These are phyloP conservation scores for Thinopyrum elongatum DNA, from an alignment of 176 grass and related monocot genomes.

Conservation along the genomic window DNA sequence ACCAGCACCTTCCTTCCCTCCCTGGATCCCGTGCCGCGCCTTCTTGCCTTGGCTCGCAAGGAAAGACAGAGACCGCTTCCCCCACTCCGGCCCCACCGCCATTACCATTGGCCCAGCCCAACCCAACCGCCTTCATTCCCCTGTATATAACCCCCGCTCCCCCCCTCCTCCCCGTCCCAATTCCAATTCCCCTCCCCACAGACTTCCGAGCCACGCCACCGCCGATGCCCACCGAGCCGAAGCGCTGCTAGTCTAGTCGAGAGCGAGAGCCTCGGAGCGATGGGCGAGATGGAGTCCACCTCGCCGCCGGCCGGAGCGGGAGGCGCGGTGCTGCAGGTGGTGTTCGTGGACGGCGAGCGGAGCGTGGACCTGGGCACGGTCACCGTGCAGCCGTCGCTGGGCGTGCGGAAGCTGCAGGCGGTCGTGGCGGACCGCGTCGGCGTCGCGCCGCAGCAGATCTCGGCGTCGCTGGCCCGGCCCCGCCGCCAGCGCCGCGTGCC, in stretches of 20 bases:
- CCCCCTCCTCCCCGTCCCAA: neutral
- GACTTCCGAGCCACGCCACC: neutral
- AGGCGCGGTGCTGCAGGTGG: constrained; percentile 38
- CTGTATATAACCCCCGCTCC: neutral
- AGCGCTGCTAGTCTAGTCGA: neutral
- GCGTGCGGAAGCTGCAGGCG: constrained; percentile 48
- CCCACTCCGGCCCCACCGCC: neutral
- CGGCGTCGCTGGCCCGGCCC: constrained; percentile 43
- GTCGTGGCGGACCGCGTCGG: constrained; percentile 56
- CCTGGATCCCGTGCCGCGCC: neutral
- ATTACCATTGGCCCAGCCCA: neutral
- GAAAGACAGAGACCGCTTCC: constrained; percentile 32
- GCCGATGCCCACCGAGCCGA: neutral
- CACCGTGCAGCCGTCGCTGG: constrained; percentile 40
- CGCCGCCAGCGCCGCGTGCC: constrained; percentile 42
- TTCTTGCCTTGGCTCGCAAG: constrained; percentile 54
- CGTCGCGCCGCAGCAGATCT: constrained; percentile 62
- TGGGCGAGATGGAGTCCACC: constrained; percentile 28
- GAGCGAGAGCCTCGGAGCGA: neutral
- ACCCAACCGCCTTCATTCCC: constrained; percentile 4
- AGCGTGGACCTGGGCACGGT: constrained; percentile 69
- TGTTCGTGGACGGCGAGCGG: constrained; percentile 65
- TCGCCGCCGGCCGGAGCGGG: neutral
- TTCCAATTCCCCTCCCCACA: neutral
- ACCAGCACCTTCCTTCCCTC: neutral